Percentiles rank a stretch among this genome's conserved stretches.
Evolutionary conservation across 2,329 filamentous ascomycete genomes (phyloP).

Genomic region (Neonectria ditissima): DNA sequence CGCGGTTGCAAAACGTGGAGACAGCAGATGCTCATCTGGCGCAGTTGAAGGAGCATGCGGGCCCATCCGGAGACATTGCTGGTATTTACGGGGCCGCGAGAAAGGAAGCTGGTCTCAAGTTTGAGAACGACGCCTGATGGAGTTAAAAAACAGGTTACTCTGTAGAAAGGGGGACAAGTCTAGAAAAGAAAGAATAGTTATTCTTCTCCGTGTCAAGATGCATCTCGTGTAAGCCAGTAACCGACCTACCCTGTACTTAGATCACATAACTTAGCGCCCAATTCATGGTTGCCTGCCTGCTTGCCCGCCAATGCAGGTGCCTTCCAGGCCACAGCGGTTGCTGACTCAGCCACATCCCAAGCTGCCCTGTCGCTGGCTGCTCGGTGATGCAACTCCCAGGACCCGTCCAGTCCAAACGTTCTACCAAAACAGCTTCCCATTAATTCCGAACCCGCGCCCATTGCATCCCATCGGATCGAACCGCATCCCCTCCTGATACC

Average conservation of each 20-base stretch:
- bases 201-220: too few relatives aligned
- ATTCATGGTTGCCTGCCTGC: not conserved
- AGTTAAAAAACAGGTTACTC: fast-evolving
- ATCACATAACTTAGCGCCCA: not conserved
- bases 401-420: constrained; percentile 24
- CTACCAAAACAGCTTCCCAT: constrained; percentile 26
- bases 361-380: constrained; percentile 20
- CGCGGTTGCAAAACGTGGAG: constrained; percentile 73
- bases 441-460: constrained; percentile 16
- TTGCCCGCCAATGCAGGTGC: not conserved
- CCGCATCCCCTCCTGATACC: constrained; percentile 1
- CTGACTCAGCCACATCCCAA: constrained; percentile 23
- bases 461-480: constrained; percentile 6
- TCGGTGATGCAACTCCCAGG: constrained; percentile 40
- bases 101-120: constrained; percentile 78
- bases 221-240: not conserved
- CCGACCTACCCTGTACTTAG: constrained; percentile 5
- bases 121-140: constrained; percentile 66
- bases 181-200: too few relatives aligned
- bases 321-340: constrained; percentile 22
- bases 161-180: not conserved
- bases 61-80: constrained; percentile 81
- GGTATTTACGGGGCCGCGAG: constrained; percentile 85
- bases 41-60: constrained; percentile 74
- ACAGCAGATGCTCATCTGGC: constrained; percentile 76